Percentiles rank a stretch among this genome's conserved stretches.
phyloP scores from a whole-genome alignment of 257 asterid genomes.

The Knoxia roxburghii region DNA sequence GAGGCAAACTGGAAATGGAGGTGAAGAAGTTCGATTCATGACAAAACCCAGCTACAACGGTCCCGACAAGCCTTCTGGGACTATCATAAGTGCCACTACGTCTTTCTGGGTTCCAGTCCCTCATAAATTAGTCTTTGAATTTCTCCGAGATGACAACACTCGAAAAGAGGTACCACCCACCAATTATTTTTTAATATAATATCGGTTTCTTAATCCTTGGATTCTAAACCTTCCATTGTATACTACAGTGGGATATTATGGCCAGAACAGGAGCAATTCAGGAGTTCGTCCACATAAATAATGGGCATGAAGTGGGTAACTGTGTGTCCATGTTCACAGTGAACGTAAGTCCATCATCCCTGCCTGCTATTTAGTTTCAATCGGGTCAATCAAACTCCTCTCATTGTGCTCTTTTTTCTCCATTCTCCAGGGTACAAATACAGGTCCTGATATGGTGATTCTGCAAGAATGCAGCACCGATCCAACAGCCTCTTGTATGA shows the following conservation, averaged over 20 bases:
- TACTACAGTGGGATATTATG: constrained; percentile 23
- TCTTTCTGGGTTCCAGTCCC: constrained; percentile 20
- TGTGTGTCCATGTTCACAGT: constrained; percentile 10
- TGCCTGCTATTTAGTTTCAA: too few species aligned
- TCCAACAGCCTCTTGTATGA: constrained; percentile 2
- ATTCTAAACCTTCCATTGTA: not conserved
- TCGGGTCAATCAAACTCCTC: too few species aligned
- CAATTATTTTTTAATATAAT: too few species aligned
- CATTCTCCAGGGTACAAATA: constrained; percentile 3
- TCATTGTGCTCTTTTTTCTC: too few species aligned
- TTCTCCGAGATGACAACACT: constrained; percentile 8
- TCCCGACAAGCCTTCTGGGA: constrained; percentile 4
- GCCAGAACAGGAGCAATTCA: not conserved
- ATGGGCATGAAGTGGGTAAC: constrained; percentile 6
- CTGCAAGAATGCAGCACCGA: constrained; percentile 17
- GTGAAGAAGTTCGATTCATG: constrained; percentile 18
- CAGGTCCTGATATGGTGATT: constrained; percentile 8
- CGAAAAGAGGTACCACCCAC: constrained; percentile 12
- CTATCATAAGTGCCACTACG: constrained; percentile 17
- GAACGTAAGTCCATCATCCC: not conserved
- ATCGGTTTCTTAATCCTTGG: too few species aligned
- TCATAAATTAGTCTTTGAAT: constrained; percentile 14
- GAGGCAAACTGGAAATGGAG: constrained; percentile 1
- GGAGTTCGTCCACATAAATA: constrained; percentile 4
- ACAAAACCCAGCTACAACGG: constrained; percentile 5